A percentile compares a stretch with the other conserved stretches of the same genome.
Evolutionary conservation across 1,284 basidiomycete genomes (phyloP).

Genomic region (Mycena sp.): DNA sequence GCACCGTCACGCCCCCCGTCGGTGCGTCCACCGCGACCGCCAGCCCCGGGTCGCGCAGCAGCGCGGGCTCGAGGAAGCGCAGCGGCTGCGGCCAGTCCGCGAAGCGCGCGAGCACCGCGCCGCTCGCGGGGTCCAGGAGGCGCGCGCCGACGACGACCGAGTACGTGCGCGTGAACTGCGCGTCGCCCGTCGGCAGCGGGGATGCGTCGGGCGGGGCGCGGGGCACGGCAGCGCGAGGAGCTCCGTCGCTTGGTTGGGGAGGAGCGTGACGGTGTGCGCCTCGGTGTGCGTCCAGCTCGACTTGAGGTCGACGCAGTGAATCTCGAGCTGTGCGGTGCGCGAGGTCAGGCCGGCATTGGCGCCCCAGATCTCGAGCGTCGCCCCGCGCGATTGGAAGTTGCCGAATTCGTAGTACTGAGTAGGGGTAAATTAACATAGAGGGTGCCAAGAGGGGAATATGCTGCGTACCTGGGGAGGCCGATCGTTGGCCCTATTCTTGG

Average conservation of each 20-base stretch:
- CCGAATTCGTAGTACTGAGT: constrained; percentile 41
- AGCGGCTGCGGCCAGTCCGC: constrained; percentile 93
- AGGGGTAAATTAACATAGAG: not conserved
- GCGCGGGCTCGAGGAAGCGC: constrained; percentile 79
- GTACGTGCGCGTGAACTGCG: constrained; percentile 62
- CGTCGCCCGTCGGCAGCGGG: constrained; percentile 64
- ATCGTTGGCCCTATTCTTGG: constrained; percentile 61
- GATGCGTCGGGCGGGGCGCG: too few relatives aligned
- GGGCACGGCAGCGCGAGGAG: constrained; percentile 74
- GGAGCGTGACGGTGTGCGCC: constrained; percentile 62
- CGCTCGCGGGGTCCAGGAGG: constrained; percentile 61
- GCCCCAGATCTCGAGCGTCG: constrained; percentile 79
- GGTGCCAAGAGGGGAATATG: constrained; percentile 46
- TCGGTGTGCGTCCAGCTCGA: constrained; percentile 63
- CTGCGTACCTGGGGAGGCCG: constrained; percentile 68
- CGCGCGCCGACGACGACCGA: constrained; percentile 80
- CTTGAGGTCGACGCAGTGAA: constrained; percentile 76
- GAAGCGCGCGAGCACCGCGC: constrained; percentile 74
- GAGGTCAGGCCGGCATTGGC: constrained; percentile 76
- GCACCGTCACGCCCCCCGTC: constrained; percentile 70
- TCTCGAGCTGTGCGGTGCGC: constrained; percentile 69
- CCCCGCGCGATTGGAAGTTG: constrained; percentile 27
- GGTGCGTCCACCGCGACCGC: constrained; percentile 53
- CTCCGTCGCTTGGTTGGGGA: constrained; percentile 83
- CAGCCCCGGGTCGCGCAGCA: constrained; percentile 16